Base-by-base conservation (phyloP, 257 asterid species). In the Cruciata laevipes region DNA sequence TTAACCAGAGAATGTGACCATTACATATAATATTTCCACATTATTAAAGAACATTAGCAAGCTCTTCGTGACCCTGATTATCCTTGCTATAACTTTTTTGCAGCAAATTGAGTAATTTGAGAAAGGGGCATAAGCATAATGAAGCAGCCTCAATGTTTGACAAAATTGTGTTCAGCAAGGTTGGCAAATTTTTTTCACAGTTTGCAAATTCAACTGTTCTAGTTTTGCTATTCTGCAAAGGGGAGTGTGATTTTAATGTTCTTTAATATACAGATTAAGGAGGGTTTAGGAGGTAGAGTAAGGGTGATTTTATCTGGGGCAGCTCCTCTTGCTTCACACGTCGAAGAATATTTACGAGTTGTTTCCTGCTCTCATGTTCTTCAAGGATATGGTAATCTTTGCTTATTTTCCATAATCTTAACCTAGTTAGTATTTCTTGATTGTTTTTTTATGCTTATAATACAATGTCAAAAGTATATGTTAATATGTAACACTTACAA, bases 311-410 rank as follows among this genome's bases (percentile, higher is more conserved):
- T 93, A 83, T 93, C 97, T 27, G 99, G 97, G 71, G 99, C 96
- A 75, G 99, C 99, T 52, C 99, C 99, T 69, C 97, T 93, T 74
- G 92, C 99, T 71, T 71, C 95, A 33, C 96, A 93, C 68, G 95
- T 93, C 32, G 99, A 93, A 75, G 95, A 87, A 80, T 93, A 61
- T 83, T 78, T 93, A 70, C 80, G 95, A 80, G 95, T 93, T 27
- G 97, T 90, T 40, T 69, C 96, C 70, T 79, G 99, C 61, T 65
- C 87, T 76, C 80, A 85, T 56, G 95, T 90, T 73, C 96, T 90
- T 75, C 99, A 93, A 77, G 99, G 99, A 86, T 93, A 93, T 62
- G 99, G 99, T 93, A 90, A 40, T 64, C 51, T 42, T 42, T 47
- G 55, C n/a, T 42, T 13, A 42, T 11, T 11, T 47, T 47, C 21